Conservation (phyloP, 495 filamentous ascomycete species). For the Penicillium robsamsonii region DNA sequence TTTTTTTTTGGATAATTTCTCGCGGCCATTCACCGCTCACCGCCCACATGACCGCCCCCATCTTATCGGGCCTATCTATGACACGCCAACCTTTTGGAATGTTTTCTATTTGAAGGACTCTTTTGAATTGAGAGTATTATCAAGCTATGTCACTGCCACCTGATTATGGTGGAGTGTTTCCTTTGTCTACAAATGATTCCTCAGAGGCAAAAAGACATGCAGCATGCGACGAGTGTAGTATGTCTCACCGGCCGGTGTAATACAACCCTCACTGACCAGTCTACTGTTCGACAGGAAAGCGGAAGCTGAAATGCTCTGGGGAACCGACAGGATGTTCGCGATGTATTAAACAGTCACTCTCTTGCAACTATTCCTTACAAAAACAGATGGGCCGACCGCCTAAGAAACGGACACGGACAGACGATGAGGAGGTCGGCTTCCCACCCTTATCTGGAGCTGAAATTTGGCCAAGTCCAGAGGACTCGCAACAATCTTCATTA, state of each 20-base stretch:
- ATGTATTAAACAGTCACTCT: conserved; percentile 41
- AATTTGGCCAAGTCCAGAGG: conserved; percentile 28
- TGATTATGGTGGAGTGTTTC: not conserved
- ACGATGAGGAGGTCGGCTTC: conserved; percentile 26
- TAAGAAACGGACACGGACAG: conserved; percentile 42
- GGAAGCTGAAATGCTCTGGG: conserved; percentile 51
- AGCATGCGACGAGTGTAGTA: conserved; percentile 47
- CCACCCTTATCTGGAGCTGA: conserved; percentile 17
- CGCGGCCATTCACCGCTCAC: conserved; percentile 26
- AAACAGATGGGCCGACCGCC: conserved; percentile 50
- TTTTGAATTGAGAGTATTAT: not conserved
- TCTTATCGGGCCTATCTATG: conserved; percentile 27
- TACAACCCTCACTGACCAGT: conserved; percentile 20
- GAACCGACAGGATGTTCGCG: conserved; percentile 42
- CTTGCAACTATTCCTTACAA: conserved; percentile 47
- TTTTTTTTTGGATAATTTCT: conserved; percentile 36
- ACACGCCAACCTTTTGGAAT: conserved; percentile 8
- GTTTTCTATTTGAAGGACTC: conserved; percentile 14
- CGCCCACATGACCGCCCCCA: conserved; percentile 48
- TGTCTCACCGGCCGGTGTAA: conserved; percentile 7
- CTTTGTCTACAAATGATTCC: not conserved
- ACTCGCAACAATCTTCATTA: conserved; percentile 17
- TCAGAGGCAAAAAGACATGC: conserved; percentile 37
- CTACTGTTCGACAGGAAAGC: conserved; percentile 32
- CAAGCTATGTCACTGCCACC: conserved; percentile 5